phyloP scores from a whole-genome alignment of 768 basidiomycete genomes.

The Boletus sensibilis region DNA sequence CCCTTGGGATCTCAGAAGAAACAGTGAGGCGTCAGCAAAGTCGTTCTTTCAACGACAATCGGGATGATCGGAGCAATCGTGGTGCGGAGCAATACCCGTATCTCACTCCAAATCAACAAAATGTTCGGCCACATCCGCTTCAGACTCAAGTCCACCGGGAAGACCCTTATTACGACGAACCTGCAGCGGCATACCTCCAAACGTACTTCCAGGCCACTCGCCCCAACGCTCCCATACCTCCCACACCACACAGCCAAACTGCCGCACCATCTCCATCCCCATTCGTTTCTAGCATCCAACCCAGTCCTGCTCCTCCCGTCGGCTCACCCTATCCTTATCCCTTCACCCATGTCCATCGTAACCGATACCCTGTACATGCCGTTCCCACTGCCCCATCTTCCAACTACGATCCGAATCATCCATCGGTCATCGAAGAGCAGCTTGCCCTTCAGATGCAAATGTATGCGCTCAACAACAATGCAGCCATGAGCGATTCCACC shows the following conservation, averaged over 20 bases:
- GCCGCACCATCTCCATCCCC: slow-evolving; percentile 75
- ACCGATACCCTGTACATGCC: slow-evolving; percentile 38
- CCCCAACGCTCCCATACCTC: slow-evolving; percentile 75
- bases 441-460: slow-evolving; percentile 76
- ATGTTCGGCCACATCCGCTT: slow-evolving; percentile 38
- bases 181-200: slow-evolving; percentile 58
- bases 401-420: slow-evolving; percentile 43
- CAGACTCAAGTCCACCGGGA: slow-evolving; percentile 48
- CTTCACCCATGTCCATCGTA: slow-evolving; percentile 68
- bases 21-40: slow-evolving; percentile 20
- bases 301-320: slow-evolving; percentile 53
- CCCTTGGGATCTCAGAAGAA: slow-evolving; percentile 16
- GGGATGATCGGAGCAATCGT: slow-evolving; percentile 23
- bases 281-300: slow-evolving; percentile 50
- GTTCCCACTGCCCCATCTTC: slow-evolving; percentile 42
- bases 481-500: slow-evolving; percentile 65
- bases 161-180: slow-evolving; percentile 63
- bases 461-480: slow-evolving; percentile 69
- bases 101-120: slow-evolving; percentile 15
- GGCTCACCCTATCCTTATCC: slow-evolving; percentile 83
- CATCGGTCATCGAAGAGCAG: slow-evolving; percentile 60
- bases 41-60: slow-evolving; percentile 18
- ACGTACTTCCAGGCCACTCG: slow-evolving; percentile 58
- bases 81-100: slow-evolving; percentile 22
- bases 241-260: slow-evolving; percentile 74